These are phyloP conservation scores for Leptographium procerum DNA, from an alignment of 2,329 filamentous ascomycete species.

Conservation along the genomic window DNA sequence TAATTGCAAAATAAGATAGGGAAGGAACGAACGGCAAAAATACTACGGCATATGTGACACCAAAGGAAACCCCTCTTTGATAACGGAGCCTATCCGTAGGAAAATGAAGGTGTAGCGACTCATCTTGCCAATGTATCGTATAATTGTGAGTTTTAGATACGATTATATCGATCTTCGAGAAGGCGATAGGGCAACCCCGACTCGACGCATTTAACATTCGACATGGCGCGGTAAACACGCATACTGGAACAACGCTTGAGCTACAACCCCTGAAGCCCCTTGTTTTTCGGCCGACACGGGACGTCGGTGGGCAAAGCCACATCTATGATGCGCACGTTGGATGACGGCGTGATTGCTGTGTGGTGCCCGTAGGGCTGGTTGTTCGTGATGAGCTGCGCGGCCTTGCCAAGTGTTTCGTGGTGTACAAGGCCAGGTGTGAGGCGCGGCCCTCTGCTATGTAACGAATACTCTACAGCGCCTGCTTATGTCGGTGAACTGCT, in stretches of 20 bases:
- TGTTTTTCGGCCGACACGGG: not conserved
- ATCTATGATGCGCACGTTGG: not conserved
- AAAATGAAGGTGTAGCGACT: not conserved
- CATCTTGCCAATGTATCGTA: not conserved
- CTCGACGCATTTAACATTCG: not conserved
- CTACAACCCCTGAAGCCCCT: not conserved
- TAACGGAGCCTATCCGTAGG: not conserved
- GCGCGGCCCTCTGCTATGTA: too few relatives aligned
- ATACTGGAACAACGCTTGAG: not conserved
- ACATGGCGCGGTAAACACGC: not conserved
- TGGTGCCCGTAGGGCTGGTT: not conserved
- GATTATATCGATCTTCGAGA: not conserved
- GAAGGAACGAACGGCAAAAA: not conserved
- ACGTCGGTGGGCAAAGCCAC: not conserved
- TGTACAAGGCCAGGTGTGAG: not conserved
- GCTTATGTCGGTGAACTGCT: not conserved
- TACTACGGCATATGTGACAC: not conserved
- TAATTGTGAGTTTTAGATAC: not conserved
- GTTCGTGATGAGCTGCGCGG: not conserved
- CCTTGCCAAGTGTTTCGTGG: not conserved
- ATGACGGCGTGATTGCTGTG: not conserved
- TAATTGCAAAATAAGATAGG: not conserved
- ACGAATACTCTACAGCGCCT: too few relatives aligned
- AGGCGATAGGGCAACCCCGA: not conserved
- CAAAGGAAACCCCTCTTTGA: not conserved